Evolutionary conservation across 2,329 filamentous ascomycete genomes (phyloP), one percentile per base, ranked within the genome.

Genomic region (Paecilomyces sp.): DNA sequence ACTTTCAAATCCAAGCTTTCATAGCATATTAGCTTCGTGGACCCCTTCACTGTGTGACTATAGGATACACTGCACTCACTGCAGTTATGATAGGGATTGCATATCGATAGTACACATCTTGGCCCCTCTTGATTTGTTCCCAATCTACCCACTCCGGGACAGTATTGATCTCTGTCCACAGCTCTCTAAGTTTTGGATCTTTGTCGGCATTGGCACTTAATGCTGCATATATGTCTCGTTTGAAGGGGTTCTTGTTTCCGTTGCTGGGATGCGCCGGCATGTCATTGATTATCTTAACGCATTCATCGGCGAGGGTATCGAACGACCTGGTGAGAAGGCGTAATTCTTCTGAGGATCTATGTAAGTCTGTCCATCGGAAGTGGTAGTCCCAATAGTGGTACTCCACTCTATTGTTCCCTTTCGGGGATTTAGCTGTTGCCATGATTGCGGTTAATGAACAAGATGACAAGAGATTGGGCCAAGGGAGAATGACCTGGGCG

Each of bases 101-200:
- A 71, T 92, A 92, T 36, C 89, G 84, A 71, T 90, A 92, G 68
- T 92, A 91, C 0, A 91, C 83, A 65, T 89, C 84, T 70, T 93
- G 89, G 0, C 89, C 90, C 67, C 89, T 80, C 61, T 82, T 79
- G 59, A 93, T 87, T 68, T 91, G 88, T 1, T 82, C 82, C 89
- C 88, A 92, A 69, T 92, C 85, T 2, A 92, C 89, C 88, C 89
- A 92, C 0, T 83, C 78, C 0, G 89, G 90, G 3, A 91, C 74
- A 0, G 82, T 85, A 60, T 85, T 87, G 59, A 89, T 79, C 67
- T 91, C 80, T 0, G 74, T 70, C 89, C 89, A 92, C 8, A 93
- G 75, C 58, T 81, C 66, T 7, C 71, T 67, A 24, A 87, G 75
- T 47, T 83, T 81, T 25, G 82, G 76, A 65, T 92, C 83, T 5